These are phyloP conservation scores for barrel medic (Medicago truncatula) DNA, from an alignment of 306 rosid genomes.

Conservation along the genomic window MtrunA17r5.0-ANR NC_053045.1:64618501-64619000, in stretches of 20 bases:
- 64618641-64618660: slow-evolving; percentile 31
- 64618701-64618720: slow-evolving; percentile 55
- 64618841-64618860: slow-evolving; percentile 56
- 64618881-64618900: slow-evolving; percentile 18
- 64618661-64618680: slow-evolving; percentile 48
- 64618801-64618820: slow-evolving; percentile 58
- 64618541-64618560: not conserved
- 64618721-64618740: slow-evolving; percentile 63
- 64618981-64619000: not conserved
- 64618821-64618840: slow-evolving; percentile 59
- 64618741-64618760: slow-evolving; percentile 60
- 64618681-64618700: slow-evolving; percentile 55
- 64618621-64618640: slow-evolving; percentile 22
- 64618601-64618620: not conserved
- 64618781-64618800: slow-evolving; percentile 59
- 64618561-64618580: slow-evolving; percentile 26
- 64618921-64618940: slow-evolving; percentile 4
- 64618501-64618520: no score
- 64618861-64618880: slow-evolving; percentile 10
- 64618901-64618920: slow-evolving; percentile 19
- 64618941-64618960: slow-evolving; percentile 34
- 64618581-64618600: slow-evolving; percentile 16
- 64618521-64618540: no score
- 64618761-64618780: slow-evolving; percentile 61
- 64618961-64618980: slow-evolving; percentile 1